Base-by-base conservation (phyloP, 495 filamentous ascomycete genomes). In the Thozetella sp. region DNA sequence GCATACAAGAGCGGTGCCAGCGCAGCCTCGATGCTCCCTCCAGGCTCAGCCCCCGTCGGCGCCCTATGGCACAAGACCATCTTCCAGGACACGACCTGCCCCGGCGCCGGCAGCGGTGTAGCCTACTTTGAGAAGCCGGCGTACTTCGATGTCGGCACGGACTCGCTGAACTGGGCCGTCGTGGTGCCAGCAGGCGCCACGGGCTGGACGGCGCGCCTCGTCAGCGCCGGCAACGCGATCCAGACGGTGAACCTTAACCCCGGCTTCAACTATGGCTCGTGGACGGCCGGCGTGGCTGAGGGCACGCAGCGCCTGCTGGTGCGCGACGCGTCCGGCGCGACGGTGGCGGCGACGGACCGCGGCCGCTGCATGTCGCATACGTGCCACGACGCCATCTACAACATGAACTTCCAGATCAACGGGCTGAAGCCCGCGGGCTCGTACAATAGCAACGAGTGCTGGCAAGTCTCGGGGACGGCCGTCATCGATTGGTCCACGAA, bases 1-100 rank as follows among this genome's bases (percentile, higher is more conserved):
- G 72, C 76, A 0, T 77, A 62, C 53, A 77, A 76, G 50, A 54
- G 57, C 26, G 73, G 73, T n/a, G 57, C 54, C 20, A 62, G 51
- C 15, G 51, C 48, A 17, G 54, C 59, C 3, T 30, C 27, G 23
- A 64, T 62, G 2, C 51, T 63, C 58, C 57, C 54, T 43, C 65
- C 65, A 0, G 55, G 55, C n/a, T 57, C 55, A 2, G 55, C 22
- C 2, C 55, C 55, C 22, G 55, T 57, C 19, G 55, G 55, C 17
- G 43, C 55, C 2, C 24, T 57, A 13, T 57, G 55, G 55, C 43
- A 48, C 43, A 48, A 48, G 43, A 20, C n/a, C 43, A 48, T 13
- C 43, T 48, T 48, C 43, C 43, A 48, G n/a, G 43, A 48, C 43
- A 19, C 43, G 9, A 48, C 43, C 10, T 48, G 43, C n/a, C 43